phyloP scores from a whole-genome alignment of 768 basidiomycete genomes.

The Calocybe gangraenosa region DNA sequence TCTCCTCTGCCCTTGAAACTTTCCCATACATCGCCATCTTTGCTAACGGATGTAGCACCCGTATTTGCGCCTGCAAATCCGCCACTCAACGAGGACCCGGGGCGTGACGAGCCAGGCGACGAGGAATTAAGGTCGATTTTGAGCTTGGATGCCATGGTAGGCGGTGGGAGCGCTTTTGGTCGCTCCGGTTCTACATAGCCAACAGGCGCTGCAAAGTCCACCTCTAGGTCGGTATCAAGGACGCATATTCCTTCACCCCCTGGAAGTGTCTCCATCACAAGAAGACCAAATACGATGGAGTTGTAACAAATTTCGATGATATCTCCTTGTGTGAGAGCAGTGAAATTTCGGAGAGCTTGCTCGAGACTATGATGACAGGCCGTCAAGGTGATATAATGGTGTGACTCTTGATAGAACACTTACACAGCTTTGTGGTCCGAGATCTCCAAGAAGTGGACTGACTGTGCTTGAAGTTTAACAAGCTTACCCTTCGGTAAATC shows the following conservation, averaged over 20 bases:
- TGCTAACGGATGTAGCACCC: slow-evolving; percentile 52
- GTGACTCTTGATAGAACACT: slow-evolving; percentile 26
- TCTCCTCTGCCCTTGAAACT: slow-evolving; percentile 96
- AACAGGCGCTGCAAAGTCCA: slow-evolving; percentile 92
- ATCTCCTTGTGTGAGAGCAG: slow-evolving; percentile 89
- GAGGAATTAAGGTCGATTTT: slow-evolving; percentile 89
- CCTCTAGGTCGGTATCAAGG: slow-evolving; percentile 95
- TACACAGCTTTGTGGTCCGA: slow-evolving; percentile 98
- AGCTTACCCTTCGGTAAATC: slow-evolving; percentile 90
- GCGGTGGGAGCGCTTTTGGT: slow-evolving; percentile 71
- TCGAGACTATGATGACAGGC: slow-evolving; percentile 65
- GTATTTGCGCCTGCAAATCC: slow-evolving; percentile 54
- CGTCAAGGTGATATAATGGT: slow-evolving; percentile 4
- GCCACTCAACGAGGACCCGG: slow-evolving; percentile 69
- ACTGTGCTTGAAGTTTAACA: slow-evolving; percentile 96
- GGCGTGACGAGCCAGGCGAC: slow-evolving; percentile 82
- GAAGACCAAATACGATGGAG: slow-evolving; percentile 88
- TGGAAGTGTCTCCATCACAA: slow-evolving; percentile 91
- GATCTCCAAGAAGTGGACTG: slow-evolving; percentile 92
- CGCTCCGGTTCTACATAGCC: slow-evolving; percentile 94
- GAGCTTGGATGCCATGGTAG: slow-evolving; percentile 96
- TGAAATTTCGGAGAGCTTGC: slow-evolving; percentile 90
- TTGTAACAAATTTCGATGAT: slow-evolving; percentile 99
- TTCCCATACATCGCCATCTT: slow-evolving; percentile 84
- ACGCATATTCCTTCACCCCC: slow-evolving; percentile 86